Percentiles rank a stretch among this genome's conserved stretches.
phyloP scores from a whole-genome alignment of 768 basidiomycete genomes.

The Gyrodon lividus region DNA sequence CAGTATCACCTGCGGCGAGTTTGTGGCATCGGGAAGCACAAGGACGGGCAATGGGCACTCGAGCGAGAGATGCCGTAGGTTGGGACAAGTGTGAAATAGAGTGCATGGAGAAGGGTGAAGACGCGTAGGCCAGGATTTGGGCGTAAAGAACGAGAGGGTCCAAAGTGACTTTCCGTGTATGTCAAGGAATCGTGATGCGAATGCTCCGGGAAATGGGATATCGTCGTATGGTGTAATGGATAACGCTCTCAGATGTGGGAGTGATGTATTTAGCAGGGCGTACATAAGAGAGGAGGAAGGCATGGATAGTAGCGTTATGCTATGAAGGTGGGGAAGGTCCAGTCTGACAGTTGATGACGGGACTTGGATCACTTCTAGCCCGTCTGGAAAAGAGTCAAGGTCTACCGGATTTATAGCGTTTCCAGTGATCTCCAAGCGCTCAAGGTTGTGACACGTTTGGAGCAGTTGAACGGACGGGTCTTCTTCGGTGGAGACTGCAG shows the following conservation, averaged over 20 bases:
- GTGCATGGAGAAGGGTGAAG: conserved; percentile 53
- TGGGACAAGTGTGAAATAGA: conserved; percentile 49
- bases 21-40: conserved; percentile 24
- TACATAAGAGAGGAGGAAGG: conserved; percentile 63
- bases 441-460: conserved; percentile 52
- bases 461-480: conserved; percentile 62
- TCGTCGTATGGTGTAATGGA: conserved; percentile 76
- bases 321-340: conserved; percentile 55
- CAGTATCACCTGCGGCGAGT: conserved; percentile 29
- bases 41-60: conserved; percentile 65
- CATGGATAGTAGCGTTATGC: conserved; percentile 63
- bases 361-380: conserved; percentile 18
- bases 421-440: conserved; percentile 63
- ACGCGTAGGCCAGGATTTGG: conserved; percentile 65
- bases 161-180: conserved; percentile 56
- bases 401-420: conserved; percentile 56
- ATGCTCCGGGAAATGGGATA: conserved; percentile 54
- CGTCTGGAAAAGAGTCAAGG: conserved; percentile 35
- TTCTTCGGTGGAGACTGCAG: conserved; percentile 31
- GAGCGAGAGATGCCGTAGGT: conserved; percentile 67
- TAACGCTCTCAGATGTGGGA: conserved; percentile 63
- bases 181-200: conserved; percentile 56
- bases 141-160: conserved; percentile 66
- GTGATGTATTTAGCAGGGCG: conserved; percentile 53
- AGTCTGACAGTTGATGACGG: conserved; percentile 39